A percentile compares a stretch with the other conserved stretches of the same genome.
These are phyloP conservation scores for Exophiala bonariae DNA, from an alignment of 2,329 filamentous ascomycete genomes.

Conservation along the genomic window DNA sequence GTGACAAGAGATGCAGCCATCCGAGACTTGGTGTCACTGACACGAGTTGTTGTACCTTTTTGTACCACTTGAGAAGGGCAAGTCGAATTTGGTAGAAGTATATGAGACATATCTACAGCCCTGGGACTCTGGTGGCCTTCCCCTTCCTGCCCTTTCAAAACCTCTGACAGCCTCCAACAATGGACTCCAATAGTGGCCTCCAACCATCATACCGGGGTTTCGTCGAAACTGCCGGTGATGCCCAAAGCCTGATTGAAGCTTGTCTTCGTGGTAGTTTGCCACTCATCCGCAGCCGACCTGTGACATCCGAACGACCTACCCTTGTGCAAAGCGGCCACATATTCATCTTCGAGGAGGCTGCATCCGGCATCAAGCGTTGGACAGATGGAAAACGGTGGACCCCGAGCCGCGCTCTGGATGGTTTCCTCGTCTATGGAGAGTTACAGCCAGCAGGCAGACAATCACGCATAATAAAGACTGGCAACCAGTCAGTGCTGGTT, in stretches of 20 bases:
- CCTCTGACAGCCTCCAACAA: no score
- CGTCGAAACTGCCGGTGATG: slow-evolving; percentile 67
- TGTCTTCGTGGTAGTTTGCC: slow-evolving; percentile 61
- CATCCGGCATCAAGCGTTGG: slow-evolving; percentile 80
- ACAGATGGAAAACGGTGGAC: slow-evolving; percentile 88
- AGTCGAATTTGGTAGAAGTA: no score
- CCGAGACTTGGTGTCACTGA: no score
- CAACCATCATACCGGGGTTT: slow-evolving; percentile 66
- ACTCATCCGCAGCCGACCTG: slow-evolving; percentile 70
- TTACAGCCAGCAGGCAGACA: slow-evolving; percentile 63
- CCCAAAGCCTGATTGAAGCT: slow-evolving; percentile 68
- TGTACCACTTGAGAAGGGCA: no score
- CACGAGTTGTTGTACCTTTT: no score
- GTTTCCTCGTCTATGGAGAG: slow-evolving; percentile 74
- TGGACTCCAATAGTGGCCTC: slow-evolving; percentile 34
- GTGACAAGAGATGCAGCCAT: no score
- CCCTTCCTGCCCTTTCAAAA: no score
- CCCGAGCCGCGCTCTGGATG: slow-evolving; percentile 71
- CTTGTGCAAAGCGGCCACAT: slow-evolving; percentile 73
- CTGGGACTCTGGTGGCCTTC: no score
- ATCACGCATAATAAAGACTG: background rate
- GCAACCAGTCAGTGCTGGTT: background rate
- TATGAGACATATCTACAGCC: no score
- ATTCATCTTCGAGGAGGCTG: slow-evolving; percentile 77
- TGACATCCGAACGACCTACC: slow-evolving; percentile 68